A percentile compares a stretch with the other conserved stretches of the same genome.
Evolutionary conservation across 306 rosid genomes (phyloP).

Genomic region (Argentina anserina): DNA sequence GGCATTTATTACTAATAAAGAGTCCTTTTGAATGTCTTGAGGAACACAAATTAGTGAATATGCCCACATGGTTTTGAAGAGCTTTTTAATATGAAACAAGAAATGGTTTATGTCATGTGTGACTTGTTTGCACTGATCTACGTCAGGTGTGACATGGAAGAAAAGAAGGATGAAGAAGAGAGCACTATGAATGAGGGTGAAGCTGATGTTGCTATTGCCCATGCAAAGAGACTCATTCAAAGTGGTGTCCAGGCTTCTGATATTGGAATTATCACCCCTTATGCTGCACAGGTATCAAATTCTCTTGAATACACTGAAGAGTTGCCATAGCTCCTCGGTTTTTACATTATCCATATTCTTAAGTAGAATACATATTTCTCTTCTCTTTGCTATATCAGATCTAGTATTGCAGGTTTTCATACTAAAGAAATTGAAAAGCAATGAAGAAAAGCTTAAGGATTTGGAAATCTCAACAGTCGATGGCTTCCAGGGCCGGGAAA

Average conservation of each 20-base stretch:
- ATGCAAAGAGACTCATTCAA: constrained; percentile 75
- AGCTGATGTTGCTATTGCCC: constrained; percentile 82
- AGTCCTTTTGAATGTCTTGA: constrained; percentile 11
- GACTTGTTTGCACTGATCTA: constrained; percentile 25
- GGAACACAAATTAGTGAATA: constrained; percentile 10
- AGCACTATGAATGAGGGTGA: constrained; percentile 97
- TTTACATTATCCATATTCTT: background rate
- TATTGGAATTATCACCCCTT: constrained; percentile 94
- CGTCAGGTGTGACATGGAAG: constrained; percentile 95
- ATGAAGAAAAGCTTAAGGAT: constrained; percentile 66
- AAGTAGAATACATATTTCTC: background rate
- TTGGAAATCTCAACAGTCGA: constrained; percentile 95
- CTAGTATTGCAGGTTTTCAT: constrained; percentile 68
- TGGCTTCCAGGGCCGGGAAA: constrained; percentile 97
- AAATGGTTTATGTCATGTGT: background rate
- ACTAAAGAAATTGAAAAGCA: constrained; percentile 72
- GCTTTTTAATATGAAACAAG: background rate
- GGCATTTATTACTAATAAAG: background rate
- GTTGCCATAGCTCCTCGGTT: background rate
- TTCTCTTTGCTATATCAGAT: background rate
- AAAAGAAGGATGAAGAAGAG: constrained; percentile 97
- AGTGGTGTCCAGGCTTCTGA: constrained; percentile 89
- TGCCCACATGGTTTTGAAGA: background rate
- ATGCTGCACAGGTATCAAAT: constrained; percentile 81
- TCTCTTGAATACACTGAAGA: background rate